These are phyloP conservation scores for Colletotrichum theobromicola DNA, from an alignment of 2,329 filamentous ascomycete species.

Conservation along the genomic window DNA sequence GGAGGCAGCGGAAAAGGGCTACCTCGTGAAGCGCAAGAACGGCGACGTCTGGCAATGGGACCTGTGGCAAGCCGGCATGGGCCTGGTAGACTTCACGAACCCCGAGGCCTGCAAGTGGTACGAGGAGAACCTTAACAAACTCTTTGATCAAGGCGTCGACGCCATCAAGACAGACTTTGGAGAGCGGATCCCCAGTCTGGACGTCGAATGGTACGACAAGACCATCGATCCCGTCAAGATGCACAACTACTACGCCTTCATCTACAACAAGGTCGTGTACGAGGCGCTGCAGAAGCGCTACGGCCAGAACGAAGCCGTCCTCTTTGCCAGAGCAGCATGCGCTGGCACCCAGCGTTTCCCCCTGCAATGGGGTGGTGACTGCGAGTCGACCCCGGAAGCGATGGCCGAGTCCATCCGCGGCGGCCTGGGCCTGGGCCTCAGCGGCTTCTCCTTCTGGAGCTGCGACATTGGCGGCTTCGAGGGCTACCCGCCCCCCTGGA, in stretches of 20 bases:
- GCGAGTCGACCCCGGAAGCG: conserved; percentile 74
- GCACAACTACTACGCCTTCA: conserved; percentile 80
- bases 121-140: conserved; percentile 60
- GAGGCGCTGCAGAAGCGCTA: conserved; percentile 64
- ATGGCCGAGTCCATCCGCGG: conserved; percentile 75
- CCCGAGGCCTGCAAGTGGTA: conserved; percentile 72
- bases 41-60: conserved; percentile 80
- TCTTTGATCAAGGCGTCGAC: conserved; percentile 74
- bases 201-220: conserved; percentile 68
- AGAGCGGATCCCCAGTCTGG: conserved; percentile 70
- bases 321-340: conserved; percentile 70
- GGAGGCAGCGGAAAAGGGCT: conserved; percentile 68
- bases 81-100: conserved; percentile 76
- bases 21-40: conserved; percentile 71
- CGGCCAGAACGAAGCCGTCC: conserved; percentile 60
- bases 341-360: conserved; percentile 75
- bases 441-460: conserved; percentile 72
- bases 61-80: conserved; percentile 80
- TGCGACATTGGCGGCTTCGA: conserved; percentile 77
- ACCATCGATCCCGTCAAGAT: conserved; percentile 66
- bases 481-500: conserved; percentile 67
- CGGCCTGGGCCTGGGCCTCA: conserved; percentile 66
- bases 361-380: conserved; percentile 76
- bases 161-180: conserved; percentile 80
- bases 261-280: conserved; percentile 75